Conservation (phyloP, 2,329 filamentous ascomycete genomes). For the Neofusicoccum kwambonambiense region DNA sequence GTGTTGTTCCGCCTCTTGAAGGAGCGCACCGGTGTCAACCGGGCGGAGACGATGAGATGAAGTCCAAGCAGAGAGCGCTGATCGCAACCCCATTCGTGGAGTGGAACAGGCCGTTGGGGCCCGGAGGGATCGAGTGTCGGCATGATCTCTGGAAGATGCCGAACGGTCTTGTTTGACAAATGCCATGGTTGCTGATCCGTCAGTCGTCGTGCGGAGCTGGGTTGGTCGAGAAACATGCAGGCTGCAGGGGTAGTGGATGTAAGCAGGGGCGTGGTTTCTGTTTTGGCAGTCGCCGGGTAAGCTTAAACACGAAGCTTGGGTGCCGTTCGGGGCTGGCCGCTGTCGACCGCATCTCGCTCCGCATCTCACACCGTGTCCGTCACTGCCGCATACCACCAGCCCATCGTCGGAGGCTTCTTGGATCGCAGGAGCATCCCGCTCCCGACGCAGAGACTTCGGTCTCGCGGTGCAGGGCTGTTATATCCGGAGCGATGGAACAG, state of each 20-base stretch:
- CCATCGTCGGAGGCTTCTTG: too few relatives aligned
- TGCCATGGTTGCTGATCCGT: background rate
- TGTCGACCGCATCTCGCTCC: too few relatives aligned
- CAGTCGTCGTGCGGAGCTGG: background rate
- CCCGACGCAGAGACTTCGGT: background rate
- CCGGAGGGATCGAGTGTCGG: background rate
- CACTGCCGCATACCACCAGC: too few relatives aligned
- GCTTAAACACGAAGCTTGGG: constrained; percentile 3
- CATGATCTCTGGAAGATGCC: background rate
- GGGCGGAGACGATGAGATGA: background rate
- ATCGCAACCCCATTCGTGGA: background rate
- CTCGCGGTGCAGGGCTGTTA: background rate
- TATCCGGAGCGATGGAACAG: constrained; percentile 2
- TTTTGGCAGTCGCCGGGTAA: background rate
- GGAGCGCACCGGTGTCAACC: too few relatives aligned
- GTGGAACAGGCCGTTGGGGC: background rate
- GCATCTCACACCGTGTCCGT: too few relatives aligned
- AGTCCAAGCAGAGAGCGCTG: background rate
- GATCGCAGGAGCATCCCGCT: background rate
- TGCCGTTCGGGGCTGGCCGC: background rate
- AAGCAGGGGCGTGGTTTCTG: background rate
- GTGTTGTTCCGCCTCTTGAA: too few relatives aligned
- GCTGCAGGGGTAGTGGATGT: constrained; percentile 7
- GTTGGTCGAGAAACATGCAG: background rate
- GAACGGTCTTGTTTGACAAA: background rate